Evolutionary conservation across 2,329 filamentous ascomycete species (phyloP), one percentile per base, ranked within the genome.

Genomic region (Peltaster fructicola): DNA sequence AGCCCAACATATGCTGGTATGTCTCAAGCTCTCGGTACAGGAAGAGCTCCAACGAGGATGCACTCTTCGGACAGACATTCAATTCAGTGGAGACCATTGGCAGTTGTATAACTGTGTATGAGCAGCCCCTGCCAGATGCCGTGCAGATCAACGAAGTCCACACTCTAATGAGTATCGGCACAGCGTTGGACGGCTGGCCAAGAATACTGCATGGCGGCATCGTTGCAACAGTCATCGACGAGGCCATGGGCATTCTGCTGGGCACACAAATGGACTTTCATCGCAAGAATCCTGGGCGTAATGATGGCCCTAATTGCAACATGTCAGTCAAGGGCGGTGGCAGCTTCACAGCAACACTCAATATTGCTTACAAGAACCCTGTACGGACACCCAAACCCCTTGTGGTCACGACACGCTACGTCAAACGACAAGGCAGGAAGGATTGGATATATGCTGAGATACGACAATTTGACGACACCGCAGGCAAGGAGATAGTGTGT

Each of bases 171-270:
- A 45, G 50, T n/a, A 14, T 73, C 1, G 67, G 63, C 2, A 37
- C 50, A 7, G 59, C 57, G 10, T 35, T 73, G 27, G 64, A 66
- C 33, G 68, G 68, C 2, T 61, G 61, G 35, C 47, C 60, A 2
- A 44, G 52, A 3, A 51, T 65, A 5, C 48, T 55, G 7, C 69
- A 74, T 40, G 68, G 69, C 11, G 69, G 68, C 2, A 56, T 73
- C 15, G 55, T 65, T 5, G 57, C 58, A 6, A 57, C 61, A 0
- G 40, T 73, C n/a, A 41, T 74, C 12, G 68, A 74, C 38, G 68
- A 74, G 39, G 46, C 52, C 5, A 59, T 64, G 41, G 65, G 67
- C 1, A 48, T 60, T 5, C 33, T 68, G 10, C n/a, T n/a, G n/a
- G n/a, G n/a, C n/a, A n/a, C n/a, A n/a, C 47, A 65, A 7, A 49